Conservation (phyloP, 257 asterid species). For the Echium plantagineum region DNA sequence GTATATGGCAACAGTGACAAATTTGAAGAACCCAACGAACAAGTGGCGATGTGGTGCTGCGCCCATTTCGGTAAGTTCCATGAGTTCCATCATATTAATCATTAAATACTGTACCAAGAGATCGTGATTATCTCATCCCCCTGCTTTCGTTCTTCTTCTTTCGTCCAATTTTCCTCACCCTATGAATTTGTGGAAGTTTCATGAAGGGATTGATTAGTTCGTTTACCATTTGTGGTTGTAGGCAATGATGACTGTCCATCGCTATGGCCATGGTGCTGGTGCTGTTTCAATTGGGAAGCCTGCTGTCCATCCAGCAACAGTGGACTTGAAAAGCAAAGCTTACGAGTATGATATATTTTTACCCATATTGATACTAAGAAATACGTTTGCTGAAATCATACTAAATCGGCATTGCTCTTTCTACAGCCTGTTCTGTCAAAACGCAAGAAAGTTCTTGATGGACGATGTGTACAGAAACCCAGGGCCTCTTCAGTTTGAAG, state of each 20-base stretch:
- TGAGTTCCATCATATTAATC: background rate
- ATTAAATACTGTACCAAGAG: background rate
- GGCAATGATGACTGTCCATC: slow-evolving; percentile 92
- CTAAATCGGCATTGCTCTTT: background rate
- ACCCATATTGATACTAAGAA: background rate
- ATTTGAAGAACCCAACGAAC: slow-evolving; percentile 11
- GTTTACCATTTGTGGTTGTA: slow-evolving; percentile 17
- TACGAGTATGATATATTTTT: slow-evolving; percentile 43
- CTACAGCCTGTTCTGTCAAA: slow-evolving; percentile 68
- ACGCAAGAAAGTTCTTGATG: slow-evolving; percentile 69
- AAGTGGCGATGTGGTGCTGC: slow-evolving; percentile 16
- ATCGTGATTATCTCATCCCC: background rate
- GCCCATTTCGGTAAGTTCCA: slow-evolving; percentile 6
- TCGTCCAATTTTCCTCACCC: background rate
- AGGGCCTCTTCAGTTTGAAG: slow-evolving; percentile 96
- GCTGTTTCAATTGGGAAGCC: slow-evolving; percentile 62
- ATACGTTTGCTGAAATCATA: background rate
- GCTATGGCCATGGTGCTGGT: slow-evolving; percentile 74
- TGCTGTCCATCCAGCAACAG: slow-evolving; percentile 86
- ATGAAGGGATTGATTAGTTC: background rate
- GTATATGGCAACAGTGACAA: slow-evolving; percentile 13
- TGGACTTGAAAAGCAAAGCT: slow-evolving; percentile 89
- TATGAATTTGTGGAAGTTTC: background rate
- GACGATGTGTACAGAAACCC: slow-evolving; percentile 95
- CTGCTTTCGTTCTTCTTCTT: background rate